Conservation (phyloP, 179 eudicot genomes). For the Silene coronaria region DNA sequence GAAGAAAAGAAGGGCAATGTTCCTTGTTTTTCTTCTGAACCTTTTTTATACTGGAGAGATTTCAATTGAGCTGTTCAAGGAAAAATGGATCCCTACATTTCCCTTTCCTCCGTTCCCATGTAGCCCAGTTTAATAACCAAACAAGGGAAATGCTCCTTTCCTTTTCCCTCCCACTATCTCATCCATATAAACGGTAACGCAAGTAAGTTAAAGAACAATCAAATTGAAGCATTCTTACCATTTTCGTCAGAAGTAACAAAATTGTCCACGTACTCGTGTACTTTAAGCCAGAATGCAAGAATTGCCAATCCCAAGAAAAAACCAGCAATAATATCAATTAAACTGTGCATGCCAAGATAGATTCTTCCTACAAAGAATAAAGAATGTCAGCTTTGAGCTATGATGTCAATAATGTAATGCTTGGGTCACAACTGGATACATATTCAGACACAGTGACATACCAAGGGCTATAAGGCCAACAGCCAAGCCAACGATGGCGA, state of each 20-base stretch:
- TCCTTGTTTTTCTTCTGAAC: no score
- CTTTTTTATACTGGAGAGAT: no score
- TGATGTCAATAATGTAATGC: constrained; percentile 3
- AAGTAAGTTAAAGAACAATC: not conserved
- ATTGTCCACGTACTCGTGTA: constrained; percentile 55
- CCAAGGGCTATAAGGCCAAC: constrained; percentile 79
- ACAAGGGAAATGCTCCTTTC: not conserved
- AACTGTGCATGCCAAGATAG: constrained; percentile 98
- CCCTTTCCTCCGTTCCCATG: no score
- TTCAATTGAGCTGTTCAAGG: no score
- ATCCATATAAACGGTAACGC: not conserved
- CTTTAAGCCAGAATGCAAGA: constrained; percentile 68
- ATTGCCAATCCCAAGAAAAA: constrained; percentile 56
- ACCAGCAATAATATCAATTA: constrained; percentile 74
- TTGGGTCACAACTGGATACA: not conserved
- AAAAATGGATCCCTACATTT: no score
- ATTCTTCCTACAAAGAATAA: constrained; percentile 66
- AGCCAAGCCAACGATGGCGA: constrained; percentile 48
- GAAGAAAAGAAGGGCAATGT: no score
- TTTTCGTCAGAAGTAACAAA: constrained; percentile 74
- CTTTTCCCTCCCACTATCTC: not conserved
- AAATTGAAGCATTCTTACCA: constrained; percentile 42
- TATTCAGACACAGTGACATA: constrained; percentile 53
- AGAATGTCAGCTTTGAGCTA: constrained; percentile 19
- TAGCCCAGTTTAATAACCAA: not conserved